These are phyloP conservation scores for Hymenoscyphus scutula DNA, from an alignment of 2,329 filamentous ascomycete species.

Conservation along the genomic window DNA sequence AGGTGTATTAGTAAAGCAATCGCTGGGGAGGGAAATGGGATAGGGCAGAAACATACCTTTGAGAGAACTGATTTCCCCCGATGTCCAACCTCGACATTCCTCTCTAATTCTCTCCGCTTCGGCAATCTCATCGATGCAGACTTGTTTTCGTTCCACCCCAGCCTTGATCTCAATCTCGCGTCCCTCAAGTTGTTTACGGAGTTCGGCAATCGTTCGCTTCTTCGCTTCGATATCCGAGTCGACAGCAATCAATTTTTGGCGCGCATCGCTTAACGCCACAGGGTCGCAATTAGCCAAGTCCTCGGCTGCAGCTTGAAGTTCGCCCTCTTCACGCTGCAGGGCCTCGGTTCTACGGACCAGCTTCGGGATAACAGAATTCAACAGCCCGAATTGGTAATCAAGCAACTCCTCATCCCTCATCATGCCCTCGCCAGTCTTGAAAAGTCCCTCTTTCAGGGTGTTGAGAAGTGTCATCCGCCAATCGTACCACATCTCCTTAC, in stretches of 20 bases:
- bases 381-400: conserved; percentile 62
- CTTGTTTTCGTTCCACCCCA: conserved; percentile 63
- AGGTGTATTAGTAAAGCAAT: conserved; percentile 40
- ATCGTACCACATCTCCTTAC: conserved; percentile 97
- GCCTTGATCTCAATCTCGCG: conserved; percentile 64
- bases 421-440: conserved; percentile 75
- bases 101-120: conserved; percentile 82
- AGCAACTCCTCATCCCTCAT: conserved; percentile 67
- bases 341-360: conserved; percentile 59
- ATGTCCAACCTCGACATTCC: conserved; percentile 85
- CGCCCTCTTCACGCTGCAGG: conserved; percentile 62
- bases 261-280: conserved; percentile 69
- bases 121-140: conserved; percentile 70
- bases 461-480: conserved; percentile 90
- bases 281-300: conserved; percentile 80
- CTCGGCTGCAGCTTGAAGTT: conserved; percentile 67
- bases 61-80: conserved; percentile 73
- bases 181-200: conserved; percentile 65
- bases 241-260: conserved; percentile 63
- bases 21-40: background rate
- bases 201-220: conserved; percentile 61
- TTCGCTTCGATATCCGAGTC: conserved; percentile 70
- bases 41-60: conserved; percentile 58
- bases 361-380: conserved; percentile 65
- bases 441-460: conserved; percentile 78